Percentiles rank a stretch among this genome's conserved stretches.
Conservation (phyloP, 768 basidiomycete genomes). For the Kwoniella pini region DNA sequence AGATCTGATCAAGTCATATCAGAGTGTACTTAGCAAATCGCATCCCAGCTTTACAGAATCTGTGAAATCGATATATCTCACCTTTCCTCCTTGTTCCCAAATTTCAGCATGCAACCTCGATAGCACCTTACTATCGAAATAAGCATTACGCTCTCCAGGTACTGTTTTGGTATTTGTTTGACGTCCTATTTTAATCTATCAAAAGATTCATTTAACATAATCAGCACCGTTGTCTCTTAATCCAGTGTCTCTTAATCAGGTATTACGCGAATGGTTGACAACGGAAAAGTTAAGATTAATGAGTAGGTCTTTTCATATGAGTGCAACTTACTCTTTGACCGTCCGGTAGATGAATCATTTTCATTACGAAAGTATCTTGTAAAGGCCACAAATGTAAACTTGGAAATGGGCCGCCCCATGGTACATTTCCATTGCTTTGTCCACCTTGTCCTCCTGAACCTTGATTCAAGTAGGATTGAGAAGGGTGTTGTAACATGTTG, state of each 20-base stretch:
- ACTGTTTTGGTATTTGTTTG: slow-evolving; percentile 96
- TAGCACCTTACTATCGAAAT: slow-evolving; percentile 93
- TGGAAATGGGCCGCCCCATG: slow-evolving; percentile 56
- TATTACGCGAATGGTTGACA: too few species aligned
- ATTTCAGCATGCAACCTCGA: slow-evolving; percentile 95
- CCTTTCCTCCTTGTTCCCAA: slow-evolving; percentile 89
- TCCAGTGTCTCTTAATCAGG: too few species aligned
- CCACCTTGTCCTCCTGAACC: background rate
- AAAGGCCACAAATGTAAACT: slow-evolving; percentile 73
- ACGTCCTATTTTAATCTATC: slow-evolving; percentile 78
- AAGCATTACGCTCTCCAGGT: slow-evolving; percentile 86
- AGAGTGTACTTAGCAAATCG: too few species aligned
- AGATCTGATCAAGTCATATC: slow-evolving; percentile 65
- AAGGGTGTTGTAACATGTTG: slow-evolving; percentile 7
- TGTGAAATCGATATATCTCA: too few species aligned
- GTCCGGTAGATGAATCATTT: slow-evolving; percentile 67
- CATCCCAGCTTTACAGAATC: too few species aligned
- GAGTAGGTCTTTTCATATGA: too few species aligned
- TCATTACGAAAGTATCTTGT: slow-evolving; percentile 91
- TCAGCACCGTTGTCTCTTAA: background rate
- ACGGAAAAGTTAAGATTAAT: too few species aligned
- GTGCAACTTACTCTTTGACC: slow-evolving; percentile 38
- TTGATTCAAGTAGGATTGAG: slow-evolving; percentile 2
- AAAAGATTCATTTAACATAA: slow-evolving; percentile 46
- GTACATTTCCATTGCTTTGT: background rate